Conservation (phyloP, 331 rosid genomes). For the Pyrus hybrid region DNA sequence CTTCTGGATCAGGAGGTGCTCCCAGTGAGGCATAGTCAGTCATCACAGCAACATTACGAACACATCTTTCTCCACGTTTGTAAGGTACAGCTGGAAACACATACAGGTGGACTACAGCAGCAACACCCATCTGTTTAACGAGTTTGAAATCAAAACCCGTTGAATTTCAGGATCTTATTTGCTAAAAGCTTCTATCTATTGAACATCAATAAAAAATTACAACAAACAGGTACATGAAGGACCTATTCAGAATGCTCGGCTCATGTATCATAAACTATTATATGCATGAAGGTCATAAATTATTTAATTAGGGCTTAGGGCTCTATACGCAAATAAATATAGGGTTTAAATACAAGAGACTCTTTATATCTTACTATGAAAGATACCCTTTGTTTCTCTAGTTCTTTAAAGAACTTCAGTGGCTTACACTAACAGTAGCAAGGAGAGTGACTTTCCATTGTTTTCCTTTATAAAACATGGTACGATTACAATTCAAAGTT, state of each 20-base stretch:
- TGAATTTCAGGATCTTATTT: conserved; percentile 5
- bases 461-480: neutral
- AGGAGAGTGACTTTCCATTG: neutral
- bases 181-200: neutral
- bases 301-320: neutral
- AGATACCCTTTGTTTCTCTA: neutral
- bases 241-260: neutral
- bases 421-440: neutral
- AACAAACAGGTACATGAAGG: neutral
- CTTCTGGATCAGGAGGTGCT: conserved; percentile 83
- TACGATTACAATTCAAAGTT: neutral
- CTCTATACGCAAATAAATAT: neutral
- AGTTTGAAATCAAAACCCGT: conserved; percentile 18
- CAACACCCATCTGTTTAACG: conserved; percentile 87
- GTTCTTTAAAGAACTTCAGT: neutral
- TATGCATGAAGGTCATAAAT: neutral
- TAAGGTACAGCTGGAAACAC: conserved; percentile 93
- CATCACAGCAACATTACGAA: conserved; percentile 90
- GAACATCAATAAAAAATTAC: neutral
- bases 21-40: conserved; percentile 85
- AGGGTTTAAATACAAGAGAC: neutral
- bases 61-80: conserved; percentile 95
- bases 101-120: conserved; percentile 91
- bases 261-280: neutral
- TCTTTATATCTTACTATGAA: neutral